Percentiles rank a stretch among this genome's conserved stretches.
Conservation (phyloP, 73 alveolate genomes). For the Paraurostyla sp. region DNA sequence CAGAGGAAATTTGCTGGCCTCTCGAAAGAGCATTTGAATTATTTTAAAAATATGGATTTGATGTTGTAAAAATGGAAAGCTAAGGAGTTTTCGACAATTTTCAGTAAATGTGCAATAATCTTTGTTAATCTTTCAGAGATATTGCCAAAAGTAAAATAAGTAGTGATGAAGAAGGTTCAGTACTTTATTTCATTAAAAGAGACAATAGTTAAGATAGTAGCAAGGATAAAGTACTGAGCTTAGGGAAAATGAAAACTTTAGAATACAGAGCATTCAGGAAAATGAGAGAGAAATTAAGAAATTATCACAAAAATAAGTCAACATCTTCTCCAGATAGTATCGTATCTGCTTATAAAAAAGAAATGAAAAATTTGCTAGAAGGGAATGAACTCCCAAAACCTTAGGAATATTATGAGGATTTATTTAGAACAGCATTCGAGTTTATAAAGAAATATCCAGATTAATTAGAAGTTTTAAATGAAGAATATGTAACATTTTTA, state of each 20-base stretch:
- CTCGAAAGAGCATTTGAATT: conserved; percentile 79
- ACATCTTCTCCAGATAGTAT: too few relatives aligned
- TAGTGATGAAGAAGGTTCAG: conserved; percentile 95
- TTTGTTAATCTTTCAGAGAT: conserved; percentile 71
- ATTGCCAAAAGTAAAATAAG: conserved; percentile 80
- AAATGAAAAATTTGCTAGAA: conserved; percentile 64
- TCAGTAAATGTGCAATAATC: conserved; percentile 71
- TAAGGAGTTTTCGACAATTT: conserved; percentile 77
- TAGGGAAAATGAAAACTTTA: conserved; percentile 90
- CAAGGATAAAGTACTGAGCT: conserved; percentile 73
- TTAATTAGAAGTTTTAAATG: conserved; percentile 51
- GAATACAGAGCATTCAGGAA: conserved; percentile 95
- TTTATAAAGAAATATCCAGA: conserved; percentile 62
- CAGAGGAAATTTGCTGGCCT: conserved; percentile 82
- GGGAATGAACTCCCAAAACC: conserved; percentile 77
- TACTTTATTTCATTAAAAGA: conserved; percentile 79
- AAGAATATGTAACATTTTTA: conserved; percentile 75
- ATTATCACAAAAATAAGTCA: conserved; percentile 59
- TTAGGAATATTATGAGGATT: conserved; percentile 67
- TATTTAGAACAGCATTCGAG: conserved; percentile 83
- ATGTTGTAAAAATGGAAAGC: conserved; percentile 81
- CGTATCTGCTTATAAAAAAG: conserved; percentile 39
- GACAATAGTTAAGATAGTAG: background rate
- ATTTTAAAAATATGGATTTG: conserved; percentile 81
- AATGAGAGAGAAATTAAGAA: conserved; percentile 91